Conservation (phyloP, 139 green algal species). For the Pleodorina starrii region DNA sequence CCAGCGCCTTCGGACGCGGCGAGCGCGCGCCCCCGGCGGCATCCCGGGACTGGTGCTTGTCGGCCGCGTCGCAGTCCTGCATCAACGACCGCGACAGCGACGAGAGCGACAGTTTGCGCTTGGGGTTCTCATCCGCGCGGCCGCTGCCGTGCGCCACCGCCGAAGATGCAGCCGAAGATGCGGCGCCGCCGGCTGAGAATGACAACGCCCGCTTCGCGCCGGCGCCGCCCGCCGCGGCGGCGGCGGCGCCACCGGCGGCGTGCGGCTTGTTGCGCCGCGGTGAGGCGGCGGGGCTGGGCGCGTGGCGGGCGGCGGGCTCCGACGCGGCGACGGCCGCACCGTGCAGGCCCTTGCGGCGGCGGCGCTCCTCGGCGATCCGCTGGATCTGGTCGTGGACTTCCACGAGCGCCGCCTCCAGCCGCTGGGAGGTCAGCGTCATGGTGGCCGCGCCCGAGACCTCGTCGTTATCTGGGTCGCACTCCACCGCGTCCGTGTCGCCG, state of each 20-base stretch:
- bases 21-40: not conserved
- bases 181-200: not conserved
- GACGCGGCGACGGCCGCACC: no score
- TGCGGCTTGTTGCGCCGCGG: no score
- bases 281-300: no score
- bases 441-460: not conserved
- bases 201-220: not conserved
- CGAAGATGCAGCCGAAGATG: not conserved
- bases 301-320: no score
- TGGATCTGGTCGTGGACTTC: constrained; percentile 10
- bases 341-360: not conserved
- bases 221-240: no score
- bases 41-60: not conserved
- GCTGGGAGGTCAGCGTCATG: not conserved
- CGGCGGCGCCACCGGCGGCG: no score
- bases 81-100: not conserved
- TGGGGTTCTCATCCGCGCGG: not conserved
- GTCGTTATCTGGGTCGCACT: constrained; percentile 16
- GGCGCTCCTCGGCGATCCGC: not conserved
- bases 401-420: constrained; percentile 12
- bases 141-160: no score
- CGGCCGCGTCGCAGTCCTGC: not conserved
- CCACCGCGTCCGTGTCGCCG: not conserved
- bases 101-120: not conserved
- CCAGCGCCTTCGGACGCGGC: not conserved